phyloP scores from a whole-genome alignment of 2,329 filamentous ascomycete genomes.

The Exophiala spinifera region DNA sequence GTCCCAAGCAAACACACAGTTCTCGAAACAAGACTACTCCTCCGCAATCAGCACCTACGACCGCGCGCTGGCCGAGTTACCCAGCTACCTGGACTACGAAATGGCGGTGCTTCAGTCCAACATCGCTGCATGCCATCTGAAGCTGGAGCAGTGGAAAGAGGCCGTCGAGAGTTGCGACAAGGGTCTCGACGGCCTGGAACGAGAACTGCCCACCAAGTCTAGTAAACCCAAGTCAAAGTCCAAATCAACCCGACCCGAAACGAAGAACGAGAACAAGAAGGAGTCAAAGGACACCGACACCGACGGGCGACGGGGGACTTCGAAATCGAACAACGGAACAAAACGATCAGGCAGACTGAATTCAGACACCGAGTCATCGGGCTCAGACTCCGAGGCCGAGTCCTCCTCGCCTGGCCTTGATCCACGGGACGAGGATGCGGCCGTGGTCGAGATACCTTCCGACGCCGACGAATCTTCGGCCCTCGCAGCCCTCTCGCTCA shows the following conservation, averaged over 20 bases:
- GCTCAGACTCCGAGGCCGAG: no score
- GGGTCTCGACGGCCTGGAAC: constrained; percentile 70
- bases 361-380: constrained; percentile 21
- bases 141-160: constrained; percentile 80
- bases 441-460: constrained; percentile 51
- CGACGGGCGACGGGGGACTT: no score
- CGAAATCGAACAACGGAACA: constrained; percentile 15
- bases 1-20: constrained; percentile 73
- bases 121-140: constrained; percentile 83
- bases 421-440: constrained; percentile 32
- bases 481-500: constrained; percentile 42
- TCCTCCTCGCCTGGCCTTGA: background rate
- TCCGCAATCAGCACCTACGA: constrained; percentile 81
- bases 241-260: no score
- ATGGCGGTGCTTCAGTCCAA: constrained; percentile 84
- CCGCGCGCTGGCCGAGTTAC: constrained; percentile 72
- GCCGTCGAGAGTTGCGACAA: constrained; percentile 70
- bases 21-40: constrained; percentile 66
- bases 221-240: constrained; percentile 19
- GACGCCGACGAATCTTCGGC: constrained; percentile 39
- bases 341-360: constrained; percentile 18
- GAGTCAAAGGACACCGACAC: constrained; percentile 30
- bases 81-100: constrained; percentile 82
- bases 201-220: constrained; percentile 48
- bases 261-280: constrained; percentile 25